Base-by-base conservation (phyloP, 768 basidiomycete species). In the Kwoniella sp. region DNA sequence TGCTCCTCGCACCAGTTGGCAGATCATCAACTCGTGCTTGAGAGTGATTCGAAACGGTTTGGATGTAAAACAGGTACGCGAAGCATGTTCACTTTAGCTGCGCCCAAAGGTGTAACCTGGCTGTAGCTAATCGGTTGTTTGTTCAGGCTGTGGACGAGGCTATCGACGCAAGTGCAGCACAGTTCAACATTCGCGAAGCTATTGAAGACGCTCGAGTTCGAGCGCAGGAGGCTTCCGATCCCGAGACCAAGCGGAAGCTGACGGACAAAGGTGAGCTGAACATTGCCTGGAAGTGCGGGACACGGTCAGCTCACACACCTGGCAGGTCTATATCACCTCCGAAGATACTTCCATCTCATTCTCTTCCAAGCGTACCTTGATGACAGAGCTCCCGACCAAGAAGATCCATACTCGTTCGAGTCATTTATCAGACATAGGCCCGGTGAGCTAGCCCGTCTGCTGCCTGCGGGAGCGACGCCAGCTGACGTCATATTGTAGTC, bases 361-460 rank as follows among this genome's bases (percentile, higher is more conserved):
- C 84, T 92, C 29, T 95, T 94, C 83, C 91, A 94, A 76, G 88
- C 92, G 0, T 95, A 94, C 74, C 83, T 95, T 17, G 89, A 89
- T 67, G 88, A 89, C 1, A 89, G 84, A 0, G 84, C 87, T 66
- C 89, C 91, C 0, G 90, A 95, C 73, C 84, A 76, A 36, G 77
- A 78, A 21, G 58, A 77, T 21, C 77, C 76, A 13, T 74, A 76
- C 64, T 86, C 84, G 0, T 88, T 97, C 54, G 91, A 91, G 73
- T 84, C 84, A 4, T 98, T 89, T 69, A 88, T 98, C 29, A 86
- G 88, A 74, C 85, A 86, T 67, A 83, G 90, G 48, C 96, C 95
- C 68, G 92, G 92, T 91, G 77, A 50, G 80, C 62, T 15, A 47
- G 6, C 22, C 15, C 8, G 13, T 49, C 52, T 21, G 17, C 29